A percentile compares a stretch with the other conserved stretches of the same genome.
phyloP scores from a whole-genome alignment of 257 asterid species.

The Euphrasia confusa region DNA sequence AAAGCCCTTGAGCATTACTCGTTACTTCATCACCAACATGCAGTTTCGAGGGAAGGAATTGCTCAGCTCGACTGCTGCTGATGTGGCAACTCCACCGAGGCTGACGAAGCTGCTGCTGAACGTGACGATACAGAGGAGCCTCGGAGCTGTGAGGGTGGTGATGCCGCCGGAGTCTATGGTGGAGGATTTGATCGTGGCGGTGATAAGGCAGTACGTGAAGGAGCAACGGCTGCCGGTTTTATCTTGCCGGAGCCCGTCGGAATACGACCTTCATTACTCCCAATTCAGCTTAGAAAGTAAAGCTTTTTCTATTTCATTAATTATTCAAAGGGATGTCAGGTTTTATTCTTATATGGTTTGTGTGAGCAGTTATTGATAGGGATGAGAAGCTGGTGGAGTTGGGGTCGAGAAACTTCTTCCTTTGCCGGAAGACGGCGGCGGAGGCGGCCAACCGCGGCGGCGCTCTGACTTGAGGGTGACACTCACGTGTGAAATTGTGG shows the following conservation, averaged over 20 bases:
- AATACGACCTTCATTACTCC: slow-evolving; percentile 80
- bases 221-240: slow-evolving; percentile 62
- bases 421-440: slow-evolving; percentile 41
- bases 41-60: slow-evolving; percentile 52
- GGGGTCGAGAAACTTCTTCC: slow-evolving; percentile 83
- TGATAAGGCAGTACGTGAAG: slow-evolving; percentile 57
- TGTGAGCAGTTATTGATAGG: slow-evolving; percentile 51
- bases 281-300: slow-evolving; percentile 87
- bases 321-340: no score
- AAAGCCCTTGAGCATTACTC: no score
- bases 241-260: slow-evolving; percentile 31
- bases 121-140: slow-evolving; percentile 77
- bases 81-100: slow-evolving; percentile 29
- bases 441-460: slow-evolving; percentile 10
- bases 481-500: no score
- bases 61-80: slow-evolving; percentile 16
- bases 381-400: slow-evolving; percentile 49
- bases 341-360: no score
- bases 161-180: slow-evolving; percentile 68
- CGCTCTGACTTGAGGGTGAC: slow-evolving; percentile 39
- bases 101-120: slow-evolving; percentile 65
- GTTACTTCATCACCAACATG: no score
- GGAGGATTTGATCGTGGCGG: slow-evolving; percentile 63
- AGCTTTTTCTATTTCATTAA: slow-evolving; percentile 7
- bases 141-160: slow-evolving; percentile 70